Conservation (phyloP, 2,329 filamentous ascomycete species). For the Sporothrix sp. region DNA sequence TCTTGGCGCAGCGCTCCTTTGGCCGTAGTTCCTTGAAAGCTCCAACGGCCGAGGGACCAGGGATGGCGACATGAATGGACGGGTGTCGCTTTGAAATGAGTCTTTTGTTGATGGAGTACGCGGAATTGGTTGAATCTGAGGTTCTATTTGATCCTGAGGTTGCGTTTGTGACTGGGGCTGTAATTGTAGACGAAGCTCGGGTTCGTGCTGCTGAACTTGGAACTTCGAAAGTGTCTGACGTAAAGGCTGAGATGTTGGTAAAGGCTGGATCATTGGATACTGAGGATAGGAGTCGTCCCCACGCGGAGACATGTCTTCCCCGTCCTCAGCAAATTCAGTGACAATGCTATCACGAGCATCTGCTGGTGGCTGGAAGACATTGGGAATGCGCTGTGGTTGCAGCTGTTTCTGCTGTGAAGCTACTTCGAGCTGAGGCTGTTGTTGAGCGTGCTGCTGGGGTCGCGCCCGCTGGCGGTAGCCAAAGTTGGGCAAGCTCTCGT, state of each 20-base stretch:
- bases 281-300: not conserved
- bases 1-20: not conserved
- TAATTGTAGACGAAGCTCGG: no score
- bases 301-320: constrained; percentile 21
- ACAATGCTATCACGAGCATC: constrained; percentile 33
- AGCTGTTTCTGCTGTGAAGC: no score
- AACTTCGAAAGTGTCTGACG: not conserved
- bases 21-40: not conserved
- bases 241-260: not conserved
- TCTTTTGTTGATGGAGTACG: not conserved
- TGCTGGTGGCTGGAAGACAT: not conserved
- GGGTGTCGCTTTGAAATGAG: not conserved
- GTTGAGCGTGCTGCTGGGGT: not conserved
- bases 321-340: constrained; percentile 45
- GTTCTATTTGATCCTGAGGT: no score
- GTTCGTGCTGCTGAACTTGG: not conserved
- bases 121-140: not conserved
- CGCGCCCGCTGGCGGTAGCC: not conserved
- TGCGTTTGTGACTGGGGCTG: not conserved
- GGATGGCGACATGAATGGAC: constrained; percentile 6
- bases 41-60: constrained; percentile 2
- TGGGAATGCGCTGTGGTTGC: no score
- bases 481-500: not conserved
- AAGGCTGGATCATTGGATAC: not conserved
- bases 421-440: not conserved